Evolutionary conservation across 345 rosid species (phyloP).

Genomic region (Diplotaxis tenuifolia): DNA sequence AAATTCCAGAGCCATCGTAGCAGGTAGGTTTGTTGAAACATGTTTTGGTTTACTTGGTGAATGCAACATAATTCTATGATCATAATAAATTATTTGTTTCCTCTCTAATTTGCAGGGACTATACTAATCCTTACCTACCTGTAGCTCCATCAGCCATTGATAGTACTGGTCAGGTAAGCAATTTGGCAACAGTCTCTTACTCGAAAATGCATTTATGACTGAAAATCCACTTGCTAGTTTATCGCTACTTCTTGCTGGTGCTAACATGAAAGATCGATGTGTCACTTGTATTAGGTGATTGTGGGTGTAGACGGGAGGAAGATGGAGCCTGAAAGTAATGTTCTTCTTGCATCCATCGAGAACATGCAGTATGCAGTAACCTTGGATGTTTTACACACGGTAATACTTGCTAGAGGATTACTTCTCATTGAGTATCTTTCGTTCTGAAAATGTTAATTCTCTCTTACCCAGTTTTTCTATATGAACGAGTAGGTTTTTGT

Average conservation of each 20-base stretch:
- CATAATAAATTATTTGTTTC: not conserved
- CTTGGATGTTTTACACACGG: constrained; percentile 93
- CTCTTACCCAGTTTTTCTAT: not conserved
- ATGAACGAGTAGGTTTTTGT: constrained; percentile 63
- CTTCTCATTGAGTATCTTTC: not conserved
- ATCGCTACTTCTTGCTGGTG: not conserved
- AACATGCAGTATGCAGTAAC: constrained; percentile 99
- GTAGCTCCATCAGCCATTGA: constrained; percentile 99
- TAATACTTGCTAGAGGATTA: constrained; percentile 28
- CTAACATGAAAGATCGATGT: not conserved
- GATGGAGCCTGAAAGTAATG: constrained; percentile 96
- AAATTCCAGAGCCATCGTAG: constrained; percentile 97
- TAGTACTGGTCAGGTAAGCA: constrained; percentile 66
- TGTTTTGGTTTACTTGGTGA: constrained; percentile 16
- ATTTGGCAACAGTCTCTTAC: not conserved
- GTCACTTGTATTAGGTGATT: constrained; percentile 44
- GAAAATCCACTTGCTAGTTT: not conserved
- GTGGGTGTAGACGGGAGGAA: constrained; percentile 91
- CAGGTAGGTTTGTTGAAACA: constrained; percentile 53
- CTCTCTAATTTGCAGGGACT: constrained; percentile 60
- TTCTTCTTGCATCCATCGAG: constrained; percentile 98
- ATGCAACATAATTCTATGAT: not conserved
- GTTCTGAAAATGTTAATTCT: not conserved
- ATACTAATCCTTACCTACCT: constrained; percentile 91
- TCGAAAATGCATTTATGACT: not conserved